Evolutionary conservation across 164 flowering plant species (phyloP), one percentile per base, ranked within the genome.

Genomic region (Tetrastigma voinierianum): DNA sequence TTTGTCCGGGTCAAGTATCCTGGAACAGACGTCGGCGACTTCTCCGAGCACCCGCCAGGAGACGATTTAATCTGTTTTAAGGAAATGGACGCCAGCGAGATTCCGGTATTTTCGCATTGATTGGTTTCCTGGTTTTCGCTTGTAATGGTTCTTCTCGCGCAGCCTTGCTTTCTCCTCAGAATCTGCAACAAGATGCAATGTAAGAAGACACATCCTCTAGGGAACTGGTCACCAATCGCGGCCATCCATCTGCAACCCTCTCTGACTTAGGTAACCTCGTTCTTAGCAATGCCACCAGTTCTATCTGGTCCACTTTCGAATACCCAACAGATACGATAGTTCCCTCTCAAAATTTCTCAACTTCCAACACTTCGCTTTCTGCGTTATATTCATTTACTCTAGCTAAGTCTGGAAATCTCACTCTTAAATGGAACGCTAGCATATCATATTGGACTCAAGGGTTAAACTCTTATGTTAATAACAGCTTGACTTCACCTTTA

Each of bases 321-420:
- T 13, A 83, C 67, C 91, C 91, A 0, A 79, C 86, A 25, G 87
- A 87, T 58, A 75, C 86, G 2, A 61, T 87, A 21, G 72, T 87
- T 16, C 85, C 86, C 1, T 10, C 65, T 1, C 87, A 82, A 73
- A 80, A 76, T 67, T 77, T 87, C 65, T 71, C 76, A 2, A 66
- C 44, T 4, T 71, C 61, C 15, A 69, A 59, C 32, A 49, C 52
- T 53, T 65, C 83, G 61, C 57, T 63, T 51, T 76, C 76, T 76
- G 91, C 86, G 68, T 20, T 23, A 14, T 87, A 83, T 72, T 82
- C 89, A 0, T 81, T 87, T 68, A 56, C 1, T 1, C 61, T 87
- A 7, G 25, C 10, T 5, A 52, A 10, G 0, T 62, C 61, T 55
- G 89, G 91, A 1, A 83, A 87, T 64, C 62, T 84, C 6, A 77